Base-by-base conservation (phyloP, 2,329 filamentous ascomycete genomes). In the Paraphaeosphaeria sporulosa region DNA sequence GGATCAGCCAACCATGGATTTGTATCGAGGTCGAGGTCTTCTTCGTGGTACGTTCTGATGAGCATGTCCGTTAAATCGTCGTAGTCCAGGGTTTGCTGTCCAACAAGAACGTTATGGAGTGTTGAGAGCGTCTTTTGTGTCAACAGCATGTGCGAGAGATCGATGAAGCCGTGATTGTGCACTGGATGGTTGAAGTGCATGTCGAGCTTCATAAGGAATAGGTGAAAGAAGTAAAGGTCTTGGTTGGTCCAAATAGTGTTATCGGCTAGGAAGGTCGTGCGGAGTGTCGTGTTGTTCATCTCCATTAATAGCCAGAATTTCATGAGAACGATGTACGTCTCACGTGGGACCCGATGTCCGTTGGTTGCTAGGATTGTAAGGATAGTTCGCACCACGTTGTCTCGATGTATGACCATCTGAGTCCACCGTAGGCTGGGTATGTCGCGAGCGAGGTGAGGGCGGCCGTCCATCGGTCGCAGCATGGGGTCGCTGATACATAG, bases 251-350 rank as follows among this genome's bases (percentile, higher is more conserved):
- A 90, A 50, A 89, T 80, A 0, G 69, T 65, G 10, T 56, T 55
- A 72, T 86, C 86, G 32, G 80, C 80, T 5, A 92, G 74, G 6
- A 89, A 78, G 1, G 79, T 79, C 6, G 82, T 76, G 0, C 92
- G 86, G 15, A 84, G 79, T 0, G 64, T 68, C 52, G 83, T 89
- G 15, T 86, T 87, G 0, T 85, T 79, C 4, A 89, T 79, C 69
- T 93, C 90, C 81, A 93, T 87, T 36, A 91, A 71, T 54, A 90
- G 83, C 92, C 92, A 95, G 19, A 92, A 80, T 70, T 91, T 90
- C 68, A 71, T 71, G 25, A 78, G 25, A 79, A 61, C 86, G 82
- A 38, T 82, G 82, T 42, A 80, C 79, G 64, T 90, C 80, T 12
- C 89, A 83, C 19, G 27, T 0, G 74, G 74, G 1, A 77, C 63